Base-by-base conservation (phyloP, 108 stramenopile genomes). In the Cyclotella choctawhatcheeana region DNA sequence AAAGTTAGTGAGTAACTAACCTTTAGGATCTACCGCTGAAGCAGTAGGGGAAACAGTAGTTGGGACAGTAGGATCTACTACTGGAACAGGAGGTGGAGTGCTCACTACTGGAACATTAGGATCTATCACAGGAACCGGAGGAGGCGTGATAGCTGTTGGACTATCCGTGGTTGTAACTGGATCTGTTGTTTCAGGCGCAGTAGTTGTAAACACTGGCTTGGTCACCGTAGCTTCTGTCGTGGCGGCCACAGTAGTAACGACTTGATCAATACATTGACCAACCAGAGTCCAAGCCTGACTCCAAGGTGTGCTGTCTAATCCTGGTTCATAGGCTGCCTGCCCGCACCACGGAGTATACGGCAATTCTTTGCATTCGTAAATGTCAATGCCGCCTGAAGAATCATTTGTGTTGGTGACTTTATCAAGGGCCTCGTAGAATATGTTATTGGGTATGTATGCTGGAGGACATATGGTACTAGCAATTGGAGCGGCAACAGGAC, bases 271-370 rank as follows among this genome's bases (percentile, higher is more conserved):
- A 60, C 81, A 81, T 30, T 53, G 48, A 7, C 76, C 81, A 24
- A 77, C 44, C 70, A 73, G 33, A 40, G 18, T 67, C 81, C 81
- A 81, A 27, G 81, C 69, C 44, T 73, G 18, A 8, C 56, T 43
- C 81, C 81, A 81, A 27, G 30, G 26, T 21, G 45, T 30, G n/a
- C n/a, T 34, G 53, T n/a, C 2, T 66, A 53, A n/a, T 22, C 81
- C 81, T 40, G 81, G 81, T 52, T 77, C 76, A 53, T 81, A 81
- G 7, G 58, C 76, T 51, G 27, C 40, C 18, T 72, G 75, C 6
- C 37, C n/a, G 45, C 81, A 81, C 63, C 71, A 81, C 22, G 48
- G 26, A 2, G 71, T 66, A 35, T 30, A 58, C 14, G 81, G 81
- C 16, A 31, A 71, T 2, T 67, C 40, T 20, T 66, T 48, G 55